phyloP scores from a whole-genome alignment of 371 early-diverging fungal species.

The Mortierella sp. region DNA sequence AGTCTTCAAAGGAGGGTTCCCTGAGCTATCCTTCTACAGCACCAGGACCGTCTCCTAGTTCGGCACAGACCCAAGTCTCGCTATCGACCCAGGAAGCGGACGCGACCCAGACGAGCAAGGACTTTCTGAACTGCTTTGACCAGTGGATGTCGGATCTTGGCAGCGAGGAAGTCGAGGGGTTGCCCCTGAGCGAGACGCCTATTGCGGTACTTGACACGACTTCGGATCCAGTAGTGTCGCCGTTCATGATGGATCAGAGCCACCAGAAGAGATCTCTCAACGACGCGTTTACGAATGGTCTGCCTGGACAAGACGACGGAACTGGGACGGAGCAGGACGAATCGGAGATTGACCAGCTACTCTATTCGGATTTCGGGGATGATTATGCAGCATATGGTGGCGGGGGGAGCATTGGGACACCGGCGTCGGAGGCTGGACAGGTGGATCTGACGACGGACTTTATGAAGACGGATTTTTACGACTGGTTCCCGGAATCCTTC shows the following conservation, averaged over 20 bases:
- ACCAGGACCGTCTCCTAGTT: neutral
- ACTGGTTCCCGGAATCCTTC: slow-evolving; percentile 38
- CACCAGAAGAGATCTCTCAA: neutral
- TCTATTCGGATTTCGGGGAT: slow-evolving; percentile 51
- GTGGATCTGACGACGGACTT: slow-evolving; percentile 28
- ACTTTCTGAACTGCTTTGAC: slow-evolving; percentile 44
- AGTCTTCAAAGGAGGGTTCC: neutral
- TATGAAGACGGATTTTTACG: slow-evolving; percentile 29
- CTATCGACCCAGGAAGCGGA: neutral
- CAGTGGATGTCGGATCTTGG: slow-evolving; percentile 54
- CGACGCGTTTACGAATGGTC: neutral
- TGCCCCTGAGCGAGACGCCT: neutral
- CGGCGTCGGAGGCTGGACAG: slow-evolving; percentile 17
- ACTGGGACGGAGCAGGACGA: slow-evolving; percentile 34
- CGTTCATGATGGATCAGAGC: neutral
- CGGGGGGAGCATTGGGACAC: slow-evolving; percentile 21
- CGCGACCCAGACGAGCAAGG: slow-evolving; percentile 15
- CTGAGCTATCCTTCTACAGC: neutral
- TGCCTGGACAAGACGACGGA: slow-evolving; percentile 24
- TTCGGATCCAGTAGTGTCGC: neutral
- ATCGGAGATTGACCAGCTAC: slow-evolving; percentile 38
- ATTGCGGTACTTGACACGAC: neutral
- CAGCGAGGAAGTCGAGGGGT: slow-evolving; percentile 12
- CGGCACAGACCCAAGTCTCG: neutral
- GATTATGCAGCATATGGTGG: slow-evolving; percentile 26